Evolutionary conservation across 306 rosid species (phyloP).

Genomic region (Coriaria nepalensis): DNA sequence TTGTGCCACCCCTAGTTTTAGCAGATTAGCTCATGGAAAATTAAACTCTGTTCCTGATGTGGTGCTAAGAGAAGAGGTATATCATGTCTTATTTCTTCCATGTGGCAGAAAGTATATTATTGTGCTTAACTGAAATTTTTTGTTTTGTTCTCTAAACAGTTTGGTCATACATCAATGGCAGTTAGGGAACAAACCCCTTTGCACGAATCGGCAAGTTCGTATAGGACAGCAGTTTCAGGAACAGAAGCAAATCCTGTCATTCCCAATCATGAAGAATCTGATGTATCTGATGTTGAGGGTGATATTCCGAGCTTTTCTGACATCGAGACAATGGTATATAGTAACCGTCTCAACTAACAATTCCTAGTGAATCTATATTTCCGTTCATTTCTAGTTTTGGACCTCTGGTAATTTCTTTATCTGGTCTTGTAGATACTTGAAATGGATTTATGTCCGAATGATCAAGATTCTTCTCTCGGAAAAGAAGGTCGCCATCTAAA

Average conservation of each 20-base stretch:
- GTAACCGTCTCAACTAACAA: conserved; percentile 1
- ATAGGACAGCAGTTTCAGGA: conserved; percentile 15
- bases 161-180: conserved; percentile 20
- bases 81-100: conserved; percentile 7
- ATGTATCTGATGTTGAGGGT: conserved; percentile 9
- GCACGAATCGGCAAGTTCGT: conserved; percentile 19
- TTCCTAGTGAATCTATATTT: not conserved
- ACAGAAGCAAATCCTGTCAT: conserved; percentile 23
- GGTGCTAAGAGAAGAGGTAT: conserved; percentile 39
- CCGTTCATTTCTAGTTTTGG: conserved; percentile 9
- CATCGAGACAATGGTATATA: conserved; percentile 52
- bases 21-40: conserved; percentile 26
- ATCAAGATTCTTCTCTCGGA: conserved; percentile 32
- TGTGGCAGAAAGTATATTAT: conserved; percentile 15
- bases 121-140: conserved; percentile 7
- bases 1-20: conserved; percentile 16
- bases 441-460: conserved; percentile 67
- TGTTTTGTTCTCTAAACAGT: conserved; percentile 36
- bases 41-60: conserved; percentile 24
- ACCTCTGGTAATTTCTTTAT: conserved; percentile 14
- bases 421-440: conserved; percentile 57
- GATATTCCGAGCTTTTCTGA: conserved; percentile 52
- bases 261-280: conserved; percentile 31
- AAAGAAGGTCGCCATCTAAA: conserved; percentile 47
- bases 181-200: conserved; percentile 19